These are phyloP conservation scores for Chlamydomonas reinhardtii DNA, from an alignment of 163 green algal species.

Conservation along the genomic window DNA sequence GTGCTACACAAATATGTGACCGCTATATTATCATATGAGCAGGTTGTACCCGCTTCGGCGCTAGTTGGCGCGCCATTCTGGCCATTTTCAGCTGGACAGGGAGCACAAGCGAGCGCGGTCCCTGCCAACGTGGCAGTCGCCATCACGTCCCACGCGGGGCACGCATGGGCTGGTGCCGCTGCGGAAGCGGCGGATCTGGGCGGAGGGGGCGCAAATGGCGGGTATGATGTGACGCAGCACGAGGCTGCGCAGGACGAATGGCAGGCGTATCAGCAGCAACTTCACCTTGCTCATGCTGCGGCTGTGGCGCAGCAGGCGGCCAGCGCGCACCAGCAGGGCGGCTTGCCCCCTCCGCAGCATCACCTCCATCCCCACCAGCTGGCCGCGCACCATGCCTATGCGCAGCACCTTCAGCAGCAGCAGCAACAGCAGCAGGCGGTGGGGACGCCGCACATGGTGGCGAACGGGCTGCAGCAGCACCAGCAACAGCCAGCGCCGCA, in stretches of 20 bases:
- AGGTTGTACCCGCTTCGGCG: too few species aligned
- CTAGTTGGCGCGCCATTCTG: neutral
- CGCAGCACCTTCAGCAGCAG: too few species aligned
- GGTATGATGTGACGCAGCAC: neutral
- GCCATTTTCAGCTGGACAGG: neutral
- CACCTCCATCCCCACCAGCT: neutral
- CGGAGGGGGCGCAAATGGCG: slow-evolving; percentile 2
- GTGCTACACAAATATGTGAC: too few species aligned
- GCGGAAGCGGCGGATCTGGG: slow-evolving; percentile 24
- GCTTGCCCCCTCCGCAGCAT: neutral
- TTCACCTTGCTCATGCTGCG: too few species aligned
- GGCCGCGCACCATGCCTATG: too few species aligned
- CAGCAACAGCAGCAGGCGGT: too few species aligned
- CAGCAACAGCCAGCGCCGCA: too few species aligned
- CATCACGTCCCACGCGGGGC: slow-evolving; percentile 18
- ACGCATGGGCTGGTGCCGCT: slow-evolving; percentile 16
- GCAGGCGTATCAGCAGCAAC: neutral
- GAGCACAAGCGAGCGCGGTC: neutral
- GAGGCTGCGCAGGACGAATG: neutral
- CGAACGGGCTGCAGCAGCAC: too few species aligned
- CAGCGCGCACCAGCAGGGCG: neutral
- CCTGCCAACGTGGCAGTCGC: neutral
- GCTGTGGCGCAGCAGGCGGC: too few species aligned
- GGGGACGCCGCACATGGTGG: too few species aligned
- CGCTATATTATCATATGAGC: too few species aligned